These are phyloP conservation scores for Saccharum hybrid DNA, from an alignment of 202 grass and related monocot species.

Conservation along the genomic window DNA sequence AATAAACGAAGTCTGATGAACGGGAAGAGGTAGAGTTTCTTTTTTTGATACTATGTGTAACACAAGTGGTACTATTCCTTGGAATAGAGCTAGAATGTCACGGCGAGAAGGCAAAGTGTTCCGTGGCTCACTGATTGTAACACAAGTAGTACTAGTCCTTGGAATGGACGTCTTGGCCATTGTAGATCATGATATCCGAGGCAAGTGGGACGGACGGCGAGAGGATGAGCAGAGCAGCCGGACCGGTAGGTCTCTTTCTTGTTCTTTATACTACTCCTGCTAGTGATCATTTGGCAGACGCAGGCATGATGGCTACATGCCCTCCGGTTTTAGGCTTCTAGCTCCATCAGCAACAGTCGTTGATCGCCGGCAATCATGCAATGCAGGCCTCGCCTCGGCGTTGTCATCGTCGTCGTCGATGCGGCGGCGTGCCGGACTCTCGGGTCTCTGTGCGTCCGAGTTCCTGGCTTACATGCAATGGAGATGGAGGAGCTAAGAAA, in stretches of 20 bases:
- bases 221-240: neutral
- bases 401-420: neutral
- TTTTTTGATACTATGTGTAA: too few relatives aligned
- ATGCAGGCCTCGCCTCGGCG: neutral
- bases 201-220: constrained; percentile 15
- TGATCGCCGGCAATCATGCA: constrained; percentile 25
- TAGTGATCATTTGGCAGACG: constrained; percentile 1
- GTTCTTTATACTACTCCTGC: neutral
- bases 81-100: too few relatives aligned
- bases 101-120: neutral
- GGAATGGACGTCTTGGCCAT: neutral
- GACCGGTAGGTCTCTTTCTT: neutral
- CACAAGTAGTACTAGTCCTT: neutral
- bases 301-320: neutral
- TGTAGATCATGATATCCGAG: neutral
- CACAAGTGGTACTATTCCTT: too few relatives aligned
- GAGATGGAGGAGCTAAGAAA: neutral
- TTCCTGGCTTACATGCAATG: too few relatives aligned
- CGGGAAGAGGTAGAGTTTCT: too few relatives aligned
- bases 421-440: neutral
- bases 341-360: neutral
- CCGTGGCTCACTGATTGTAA: neutral
- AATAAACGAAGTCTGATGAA: too few relatives aligned
- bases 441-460: too few relatives aligned
- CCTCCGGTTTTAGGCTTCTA: neutral